Conservation (phyloP, 2,329 filamentous ascomycete genomes). For the Furcasterigmium sp. region DNA sequence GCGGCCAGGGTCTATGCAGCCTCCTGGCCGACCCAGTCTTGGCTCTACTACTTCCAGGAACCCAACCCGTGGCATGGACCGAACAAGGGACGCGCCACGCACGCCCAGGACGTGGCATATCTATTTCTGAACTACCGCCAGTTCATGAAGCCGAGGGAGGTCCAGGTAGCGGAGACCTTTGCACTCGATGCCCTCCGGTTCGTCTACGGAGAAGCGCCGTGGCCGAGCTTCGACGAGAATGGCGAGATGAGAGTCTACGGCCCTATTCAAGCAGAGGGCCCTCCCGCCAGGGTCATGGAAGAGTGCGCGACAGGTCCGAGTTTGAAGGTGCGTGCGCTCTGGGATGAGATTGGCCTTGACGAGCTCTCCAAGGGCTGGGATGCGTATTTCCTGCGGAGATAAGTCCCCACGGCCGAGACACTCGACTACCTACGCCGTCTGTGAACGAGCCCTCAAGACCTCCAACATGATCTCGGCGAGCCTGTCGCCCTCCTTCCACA, state of each 20-base stretch:
- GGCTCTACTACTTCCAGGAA: slow-evolving; percentile 34
- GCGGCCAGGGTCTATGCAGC: background rate
- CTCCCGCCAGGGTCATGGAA: background rate
- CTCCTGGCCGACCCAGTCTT: slow-evolving; percentile 4
- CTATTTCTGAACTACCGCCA: slow-evolving; percentile 41
- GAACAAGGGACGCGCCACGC: slow-evolving; percentile 30
- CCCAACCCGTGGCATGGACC: slow-evolving; percentile 39
- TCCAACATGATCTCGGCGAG: background rate
- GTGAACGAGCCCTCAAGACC: background rate
- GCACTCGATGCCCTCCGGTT: slow-evolving; percentile 31
- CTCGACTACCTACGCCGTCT: background rate
- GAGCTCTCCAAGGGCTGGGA: background rate
- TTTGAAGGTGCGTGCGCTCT: background rate
- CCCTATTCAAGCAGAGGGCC: background rate
- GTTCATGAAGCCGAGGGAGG: slow-evolving; percentile 24
- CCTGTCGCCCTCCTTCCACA: background rate
- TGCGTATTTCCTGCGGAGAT: background rate
- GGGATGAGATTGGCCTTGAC: background rate
- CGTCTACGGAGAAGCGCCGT: slow-evolving; percentile 22
- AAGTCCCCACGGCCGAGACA: too few species aligned
- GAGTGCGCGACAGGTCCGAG: background rate
- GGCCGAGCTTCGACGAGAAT: background rate
- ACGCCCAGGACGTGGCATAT: slow-evolving; percentile 39
- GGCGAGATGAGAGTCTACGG: background rate
- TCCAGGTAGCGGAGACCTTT: slow-evolving; percentile 22